Percentiles rank a stretch among this genome's conserved stretches.
phyloP scores from a whole-genome alignment of 371 early-diverging fungal species.

The Apophysomyces ossiformis region DNA sequence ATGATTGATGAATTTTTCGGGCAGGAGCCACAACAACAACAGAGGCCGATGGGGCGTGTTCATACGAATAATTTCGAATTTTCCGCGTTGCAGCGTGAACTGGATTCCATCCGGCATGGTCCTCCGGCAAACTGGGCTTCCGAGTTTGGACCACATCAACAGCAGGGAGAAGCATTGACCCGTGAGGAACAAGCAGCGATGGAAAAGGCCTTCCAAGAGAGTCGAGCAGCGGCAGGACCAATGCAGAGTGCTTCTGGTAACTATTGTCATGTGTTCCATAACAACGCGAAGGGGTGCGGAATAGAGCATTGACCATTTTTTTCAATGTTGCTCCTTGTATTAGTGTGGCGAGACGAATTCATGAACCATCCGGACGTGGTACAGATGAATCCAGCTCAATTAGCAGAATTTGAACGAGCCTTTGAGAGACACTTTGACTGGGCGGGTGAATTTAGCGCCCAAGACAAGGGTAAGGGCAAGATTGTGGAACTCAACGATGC shows the following conservation, averaged over 20 bases:
- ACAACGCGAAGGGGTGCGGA: too few relatives aligned
- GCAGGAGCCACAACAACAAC: conserved; percentile 43
- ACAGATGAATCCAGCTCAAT: conserved; percentile 47
- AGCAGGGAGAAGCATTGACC: conserved; percentile 51
- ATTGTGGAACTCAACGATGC: conserved; percentile 46
- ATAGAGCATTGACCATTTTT: too few relatives aligned
- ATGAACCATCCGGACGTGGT: conserved; percentile 58
- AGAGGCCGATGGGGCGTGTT: conserved; percentile 24
- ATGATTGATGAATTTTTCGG: conserved; percentile 67
- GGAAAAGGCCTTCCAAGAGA: conserved; percentile 63
- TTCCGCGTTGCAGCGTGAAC: conserved; percentile 54
- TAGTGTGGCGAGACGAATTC: conserved; percentile 67
- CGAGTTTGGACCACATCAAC: conserved; percentile 52
- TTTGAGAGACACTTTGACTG: conserved; percentile 71
- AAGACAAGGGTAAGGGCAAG: conserved; percentile 44
- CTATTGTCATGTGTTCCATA: neutral
- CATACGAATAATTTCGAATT: conserved; percentile 44
- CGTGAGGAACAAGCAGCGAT: conserved; percentile 61
- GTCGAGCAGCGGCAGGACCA: conserved; percentile 41
- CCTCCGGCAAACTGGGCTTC: conserved; percentile 55
- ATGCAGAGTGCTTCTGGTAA: conserved; percentile 35
- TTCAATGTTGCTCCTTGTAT: neutral
- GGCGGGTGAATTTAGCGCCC: conserved; percentile 61
- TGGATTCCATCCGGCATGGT: conserved; percentile 52
- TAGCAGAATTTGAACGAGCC: conserved; percentile 66